phyloP scores from a whole-genome alignment of 257 asterid species.

The Orobanche coerulescens region DNA sequence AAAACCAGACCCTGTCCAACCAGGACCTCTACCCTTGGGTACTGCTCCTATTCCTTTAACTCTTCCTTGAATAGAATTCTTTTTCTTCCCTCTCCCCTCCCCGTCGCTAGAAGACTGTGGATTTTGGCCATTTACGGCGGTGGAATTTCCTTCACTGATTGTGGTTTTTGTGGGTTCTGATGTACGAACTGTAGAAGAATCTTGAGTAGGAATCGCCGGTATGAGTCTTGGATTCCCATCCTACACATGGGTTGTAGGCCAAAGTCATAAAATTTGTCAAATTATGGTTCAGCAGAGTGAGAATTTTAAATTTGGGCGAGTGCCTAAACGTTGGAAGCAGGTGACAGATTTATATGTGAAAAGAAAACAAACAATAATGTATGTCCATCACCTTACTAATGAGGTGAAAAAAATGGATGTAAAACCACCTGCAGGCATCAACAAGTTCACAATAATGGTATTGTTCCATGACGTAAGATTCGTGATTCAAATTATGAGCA shows the following conservation, averaged over 20 bases:
- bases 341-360: too few species aligned
- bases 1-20: constrained; percentile 93
- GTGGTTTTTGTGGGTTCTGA: constrained; percentile 30
- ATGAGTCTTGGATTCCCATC: constrained; percentile 41
- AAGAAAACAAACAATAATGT: neutral
- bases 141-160: constrained; percentile 30
- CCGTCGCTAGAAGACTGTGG: constrained; percentile 34
- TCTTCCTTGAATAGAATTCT: constrained; percentile 51
- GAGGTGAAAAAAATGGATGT: neutral
- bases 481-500: too few species aligned
- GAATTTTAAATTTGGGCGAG: neutral
- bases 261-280: constrained; percentile 12
- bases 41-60: constrained; percentile 71
- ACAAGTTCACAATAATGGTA: neutral
- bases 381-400: neutral
- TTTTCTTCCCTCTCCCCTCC: constrained; percentile 63
- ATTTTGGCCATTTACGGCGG: constrained; percentile 33
- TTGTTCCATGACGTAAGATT: neutral
- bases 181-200: constrained; percentile 31
- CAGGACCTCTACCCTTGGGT: constrained; percentile 64
- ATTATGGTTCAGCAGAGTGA: neutral
- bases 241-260: constrained; percentile 32
- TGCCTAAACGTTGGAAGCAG: neutral
- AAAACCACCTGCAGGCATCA: neutral
- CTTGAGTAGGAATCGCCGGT: constrained; percentile 25